Evolutionary conservation across 768 basidiomycete species (phyloP).

Genomic region (Rhizopogon vesiculosus): DNA sequence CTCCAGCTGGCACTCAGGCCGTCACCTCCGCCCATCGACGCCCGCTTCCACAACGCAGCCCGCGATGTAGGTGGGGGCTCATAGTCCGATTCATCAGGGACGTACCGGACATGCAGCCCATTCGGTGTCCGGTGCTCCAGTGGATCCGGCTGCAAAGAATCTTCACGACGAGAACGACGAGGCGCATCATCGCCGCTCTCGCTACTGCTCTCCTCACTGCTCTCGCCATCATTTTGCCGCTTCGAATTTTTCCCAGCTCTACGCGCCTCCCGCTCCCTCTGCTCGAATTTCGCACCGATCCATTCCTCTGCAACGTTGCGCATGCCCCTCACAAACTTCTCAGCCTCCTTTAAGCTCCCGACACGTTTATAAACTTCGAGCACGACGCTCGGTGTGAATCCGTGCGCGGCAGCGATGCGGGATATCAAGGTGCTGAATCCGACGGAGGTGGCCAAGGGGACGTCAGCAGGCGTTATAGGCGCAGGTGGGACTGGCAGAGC

Average conservation of each 20-base stretch:
- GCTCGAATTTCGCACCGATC: constrained; percentile 7
- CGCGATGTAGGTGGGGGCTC: constrained; percentile 22
- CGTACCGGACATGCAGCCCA: constrained; percentile 6
- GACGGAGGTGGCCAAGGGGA: constrained; percentile 12
- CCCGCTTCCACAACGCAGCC: constrained; percentile 21
- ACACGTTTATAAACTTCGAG: constrained; percentile 30
- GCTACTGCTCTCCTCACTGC: too few species aligned
- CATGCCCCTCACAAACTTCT: constrained; percentile 34
- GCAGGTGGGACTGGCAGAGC: neutral
- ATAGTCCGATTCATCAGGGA: constrained; percentile 17
- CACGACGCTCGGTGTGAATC: constrained; percentile 37
- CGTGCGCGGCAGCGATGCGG: constrained; percentile 41
- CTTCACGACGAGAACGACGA: neutral
- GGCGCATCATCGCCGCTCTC: neutral
- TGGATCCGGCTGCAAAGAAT: neutral
- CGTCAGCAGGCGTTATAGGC: constrained; percentile 5
- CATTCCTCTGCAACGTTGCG: constrained; percentile 29
- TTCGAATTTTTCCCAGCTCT: neutral
- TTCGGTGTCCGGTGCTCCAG: neutral
- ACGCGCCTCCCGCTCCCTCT: neutral
- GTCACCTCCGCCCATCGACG: neutral
- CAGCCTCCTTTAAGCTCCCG: constrained; percentile 32
- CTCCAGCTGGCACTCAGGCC: neutral
- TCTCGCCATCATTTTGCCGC: neutral
- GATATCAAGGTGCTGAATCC: constrained; percentile 30